Evolutionary conservation across 2,329 filamentous ascomycete genomes (phyloP), one percentile per base, ranked within the genome.

Genomic region (Magnaporthales sp.): DNA sequence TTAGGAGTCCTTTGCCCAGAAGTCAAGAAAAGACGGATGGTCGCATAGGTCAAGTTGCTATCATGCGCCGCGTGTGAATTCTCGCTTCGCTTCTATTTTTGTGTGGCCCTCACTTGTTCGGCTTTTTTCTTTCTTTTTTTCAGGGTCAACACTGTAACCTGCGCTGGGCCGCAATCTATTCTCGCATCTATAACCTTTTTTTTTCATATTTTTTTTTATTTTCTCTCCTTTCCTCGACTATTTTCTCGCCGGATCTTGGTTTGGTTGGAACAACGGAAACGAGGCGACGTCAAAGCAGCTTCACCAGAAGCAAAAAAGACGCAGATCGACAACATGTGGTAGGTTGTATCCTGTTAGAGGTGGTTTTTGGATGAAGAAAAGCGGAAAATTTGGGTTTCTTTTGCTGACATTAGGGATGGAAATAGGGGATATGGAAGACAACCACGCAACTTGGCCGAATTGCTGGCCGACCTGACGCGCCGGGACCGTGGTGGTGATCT

Each of bases 401-500:
- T 6, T 46, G n/a, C 38, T 46, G 15, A 46, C 38, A 46, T 46
- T 13, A 46, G 3, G 38, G 38, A 46, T 6, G 15, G 2, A n/a
- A 46, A 15, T 22, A 46, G 62, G 24, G 32, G 62, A 63, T 46
- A 29, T 22, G 62, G 62, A 63, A 63, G 62, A 27, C 62, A 32
- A 19, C 62, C 62, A 51, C 62, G 62, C 19, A 63, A 32, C n/a
- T 11, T 51, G 22, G 30, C 32, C 31, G 62, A 63, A 22, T 22
- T 63, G 11, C 32, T 63, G n/a, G 62, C 32, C 62, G 31, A 32
- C 62, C 10, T 32, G 32, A 63, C 24, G 30, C 62, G 38, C 31
- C 30, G 30, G 26, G 30, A 38, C 29, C 61, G 15, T 7, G 30
- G 19, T 11, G 29, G 61, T 24, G 38, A 46, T 27, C 31, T 63